Base-by-base conservation (phyloP, 441 rosid species). In the Erodium moschatum region DNA sequence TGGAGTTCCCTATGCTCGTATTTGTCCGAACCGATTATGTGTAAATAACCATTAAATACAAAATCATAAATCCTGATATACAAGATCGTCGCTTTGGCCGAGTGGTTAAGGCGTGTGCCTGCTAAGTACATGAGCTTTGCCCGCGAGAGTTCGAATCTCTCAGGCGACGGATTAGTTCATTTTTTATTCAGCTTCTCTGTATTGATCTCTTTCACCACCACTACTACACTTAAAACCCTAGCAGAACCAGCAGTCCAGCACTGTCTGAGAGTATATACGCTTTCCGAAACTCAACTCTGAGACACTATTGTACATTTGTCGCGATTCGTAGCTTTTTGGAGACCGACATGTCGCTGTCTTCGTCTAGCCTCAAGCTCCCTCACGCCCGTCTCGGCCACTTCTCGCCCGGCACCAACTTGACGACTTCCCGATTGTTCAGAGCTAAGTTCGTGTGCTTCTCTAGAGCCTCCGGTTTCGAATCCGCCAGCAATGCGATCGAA, bases 31-130 rank as follows among this genome's bases (percentile, higher is more conserved):
- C 29, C 29, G 29, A 29, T 29, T 29, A 29, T 29, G 31, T 29
- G 31, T 29, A 29, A 29, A 1, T 1, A 29, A 29, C 2, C 31
- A 1, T 35, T 35, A 35, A 35, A 35, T 35, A 3, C 6, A 2
- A 0, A 0, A 2, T 3, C 6, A 3, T 35, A 35, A 5, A 35
- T 5, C 40, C 40, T 5, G 8, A 5, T 35, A 7, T 6, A 9
- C 13, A 40, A 10, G 50, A 12, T 44, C 5, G 82, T 73, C 83
- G 89, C 89, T 85, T 85, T 82, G 86, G 86, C 89, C 83, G 91
- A 88, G 94, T 85, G 94, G 97, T 90, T 87, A 87, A 90, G 96
- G 93, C 88, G 95, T 85, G 91, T 86, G 96, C 97, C 93, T 89
- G 92, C 90, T 85, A 88, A 88, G 96, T 83, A 86, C 90, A 81